These are phyloP conservation scores for Waitea zeae DNA, from an alignment of 1,284 basidiomycete genomes.

Conservation along the genomic window DNA sequence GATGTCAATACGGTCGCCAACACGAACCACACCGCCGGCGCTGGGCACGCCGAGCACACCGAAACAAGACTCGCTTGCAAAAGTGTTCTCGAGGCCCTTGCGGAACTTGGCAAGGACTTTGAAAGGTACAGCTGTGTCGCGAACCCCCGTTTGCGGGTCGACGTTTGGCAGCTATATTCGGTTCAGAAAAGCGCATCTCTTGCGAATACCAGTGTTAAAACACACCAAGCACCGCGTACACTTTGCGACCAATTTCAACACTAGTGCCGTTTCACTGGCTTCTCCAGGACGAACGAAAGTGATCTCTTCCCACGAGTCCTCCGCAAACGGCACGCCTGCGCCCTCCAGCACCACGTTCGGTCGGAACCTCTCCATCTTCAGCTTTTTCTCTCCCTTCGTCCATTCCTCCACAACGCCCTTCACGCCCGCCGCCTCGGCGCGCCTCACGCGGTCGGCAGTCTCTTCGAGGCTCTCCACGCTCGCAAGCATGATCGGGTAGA, in stretches of 20 bases:
- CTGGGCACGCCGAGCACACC: constrained; percentile 40
- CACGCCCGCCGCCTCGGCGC: constrained; percentile 7
- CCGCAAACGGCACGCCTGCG: constrained; percentile 25
- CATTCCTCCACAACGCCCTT: constrained; percentile 40
- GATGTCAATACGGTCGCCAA: constrained; percentile 40
- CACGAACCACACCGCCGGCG: constrained; percentile 28
- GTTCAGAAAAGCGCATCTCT: constrained; percentile 2
- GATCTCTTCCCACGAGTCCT: constrained; percentile 42
- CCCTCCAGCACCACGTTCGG: constrained; percentile 57
- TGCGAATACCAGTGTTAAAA: constrained; percentile 8
- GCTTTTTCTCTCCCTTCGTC: constrained; percentile 27
- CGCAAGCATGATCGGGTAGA: constrained; percentile 47
- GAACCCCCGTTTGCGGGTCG: constrained; percentile 37
- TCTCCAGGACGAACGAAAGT: constrained; percentile 14
- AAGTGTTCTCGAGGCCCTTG: constrained; percentile 21
- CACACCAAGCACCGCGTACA: constrained; percentile 57
- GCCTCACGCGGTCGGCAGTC: background rate
- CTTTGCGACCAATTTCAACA: constrained; percentile 41
- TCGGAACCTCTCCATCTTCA: constrained; percentile 50
- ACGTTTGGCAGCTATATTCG: constrained; percentile 52
- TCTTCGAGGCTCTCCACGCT: constrained; percentile 44
- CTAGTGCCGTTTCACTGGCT: constrained; percentile 9
- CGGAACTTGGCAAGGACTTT: constrained; percentile 58
- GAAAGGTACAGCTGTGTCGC: constrained; percentile 58
- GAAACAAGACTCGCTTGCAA: constrained; percentile 35